These are phyloP conservation scores for Oryza officinalis DNA, from an alignment of 176 grass and related monocot species.

Conservation along the genomic window DNA sequence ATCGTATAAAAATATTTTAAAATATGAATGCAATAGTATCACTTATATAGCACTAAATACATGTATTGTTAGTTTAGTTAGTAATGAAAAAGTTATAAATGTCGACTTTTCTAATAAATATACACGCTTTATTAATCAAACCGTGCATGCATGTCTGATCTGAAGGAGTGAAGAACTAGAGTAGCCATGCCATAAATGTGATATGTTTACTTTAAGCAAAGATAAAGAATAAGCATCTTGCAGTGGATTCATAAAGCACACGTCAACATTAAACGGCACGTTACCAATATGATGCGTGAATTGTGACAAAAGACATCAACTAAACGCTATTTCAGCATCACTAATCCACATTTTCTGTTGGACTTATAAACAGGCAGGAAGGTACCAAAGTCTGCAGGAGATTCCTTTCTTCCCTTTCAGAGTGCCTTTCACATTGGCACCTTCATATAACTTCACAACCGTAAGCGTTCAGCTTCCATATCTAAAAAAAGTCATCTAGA, in stretches of 20 bases:
- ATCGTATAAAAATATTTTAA: too few species aligned
- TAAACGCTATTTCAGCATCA: not conserved
- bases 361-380: conserved; percentile 50
- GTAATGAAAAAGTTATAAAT: too few species aligned
- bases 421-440: conserved; percentile 45
- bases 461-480: conserved; percentile 26
- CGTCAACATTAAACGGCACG: not conserved
- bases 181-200: not conserved
- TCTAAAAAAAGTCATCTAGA: not conserved
- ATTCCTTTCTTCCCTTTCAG: conserved; percentile 75
- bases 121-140: not conserved
- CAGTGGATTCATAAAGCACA: conserved; percentile 10
- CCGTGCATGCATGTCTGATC: not conserved
- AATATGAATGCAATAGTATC: too few species aligned
- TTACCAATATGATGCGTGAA: conserved; percentile 22
- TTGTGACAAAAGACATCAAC: conserved; percentile 19
- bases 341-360: not conserved
- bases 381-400: conserved; percentile 82
- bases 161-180: not conserved
- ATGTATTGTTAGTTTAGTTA: too few species aligned
- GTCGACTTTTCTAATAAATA: too few species aligned
- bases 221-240: not conserved
- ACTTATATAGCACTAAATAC: too few species aligned
- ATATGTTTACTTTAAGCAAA: not conserved
- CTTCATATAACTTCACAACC: conserved; percentile 48